Evolutionary conservation across 306 rosid genomes (phyloP).

Genomic region (Begonia fuchsioides): DNA sequence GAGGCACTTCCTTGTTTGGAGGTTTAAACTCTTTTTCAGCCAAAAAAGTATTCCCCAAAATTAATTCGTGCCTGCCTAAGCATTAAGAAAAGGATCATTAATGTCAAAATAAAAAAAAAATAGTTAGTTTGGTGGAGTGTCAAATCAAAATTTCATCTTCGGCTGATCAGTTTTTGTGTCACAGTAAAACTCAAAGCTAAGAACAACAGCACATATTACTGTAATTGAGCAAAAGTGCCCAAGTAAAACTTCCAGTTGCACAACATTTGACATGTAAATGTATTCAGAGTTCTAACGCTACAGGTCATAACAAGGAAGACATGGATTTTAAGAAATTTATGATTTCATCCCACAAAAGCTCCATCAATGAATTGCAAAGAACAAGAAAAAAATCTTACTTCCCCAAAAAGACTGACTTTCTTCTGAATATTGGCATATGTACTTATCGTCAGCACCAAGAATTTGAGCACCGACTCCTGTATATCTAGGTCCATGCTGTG

Average conservation of each 20-base stretch:
- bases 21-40: slow-evolving; percentile 35
- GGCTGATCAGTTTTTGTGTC: no score
- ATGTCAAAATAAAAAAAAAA: background rate
- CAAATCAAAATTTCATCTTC: no score
- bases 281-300: background rate
- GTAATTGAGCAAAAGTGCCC: no score
- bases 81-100: slow-evolving; percentile 9
- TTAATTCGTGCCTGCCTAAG: slow-evolving; percentile 68
- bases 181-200: no score
- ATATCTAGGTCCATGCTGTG: slow-evolving; percentile 52
- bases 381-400: slow-evolving; percentile 29
- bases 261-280: background rate
- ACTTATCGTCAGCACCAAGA: slow-evolving; percentile 80
- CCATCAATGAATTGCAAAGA: background rate
- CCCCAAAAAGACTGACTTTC: slow-evolving; percentile 68
- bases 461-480: slow-evolving; percentile 92
- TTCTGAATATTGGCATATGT: slow-evolving; percentile 64
- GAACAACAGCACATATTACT: no score
- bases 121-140: no score
- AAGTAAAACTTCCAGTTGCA: no score
- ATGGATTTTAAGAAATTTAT: background rate
- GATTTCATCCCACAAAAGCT: background rate
- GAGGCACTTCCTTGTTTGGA: slow-evolving; percentile 70
- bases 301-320: background rate
- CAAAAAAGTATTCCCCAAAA: slow-evolving; percentile 62